Conservation (phyloP, 2,329 filamentous ascomycete genomes). For the Verticillium albo-atrum region DNA sequence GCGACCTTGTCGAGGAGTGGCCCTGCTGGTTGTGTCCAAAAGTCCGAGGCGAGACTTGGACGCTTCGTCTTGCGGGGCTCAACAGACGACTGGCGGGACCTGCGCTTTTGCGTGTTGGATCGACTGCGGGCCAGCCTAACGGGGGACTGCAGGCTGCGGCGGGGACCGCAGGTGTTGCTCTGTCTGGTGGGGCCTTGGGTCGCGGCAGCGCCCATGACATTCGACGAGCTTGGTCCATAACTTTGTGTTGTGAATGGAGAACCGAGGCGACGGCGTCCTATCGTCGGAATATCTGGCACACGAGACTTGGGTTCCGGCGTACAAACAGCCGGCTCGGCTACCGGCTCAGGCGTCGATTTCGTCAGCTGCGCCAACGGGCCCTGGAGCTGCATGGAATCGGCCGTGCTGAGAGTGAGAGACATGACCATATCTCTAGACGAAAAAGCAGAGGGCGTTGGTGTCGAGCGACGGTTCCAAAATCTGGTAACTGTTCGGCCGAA, state of each 20-base stretch:
- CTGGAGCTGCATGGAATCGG: conserved; percentile 59
- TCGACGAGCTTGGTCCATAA: conserved; percentile 59
- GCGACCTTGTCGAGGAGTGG: conserved; percentile 17
- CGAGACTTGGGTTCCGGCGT: background rate
- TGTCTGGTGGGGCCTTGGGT: conserved; percentile 31
- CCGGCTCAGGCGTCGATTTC: conserved; percentile 29
- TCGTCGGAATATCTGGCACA: conserved; percentile 12
- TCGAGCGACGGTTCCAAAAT: conserved; percentile 43
- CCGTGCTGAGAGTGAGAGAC: conserved; percentile 58
- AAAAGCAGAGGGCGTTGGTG: conserved; percentile 47
- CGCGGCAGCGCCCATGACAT: conserved; percentile 36
- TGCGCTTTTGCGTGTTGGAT: conserved; percentile 51
- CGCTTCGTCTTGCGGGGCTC: conserved; percentile 47
- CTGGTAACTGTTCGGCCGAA: conserved; percentile 47
- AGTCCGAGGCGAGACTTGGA: conserved; percentile 49
- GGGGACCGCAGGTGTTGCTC: conserved; percentile 44
- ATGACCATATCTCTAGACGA: conserved; percentile 58
- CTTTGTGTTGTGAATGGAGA: conserved; percentile 55
- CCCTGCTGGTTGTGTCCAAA: conserved; percentile 43
- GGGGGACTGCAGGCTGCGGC: conserved; percentile 48
- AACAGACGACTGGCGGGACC: conserved; percentile 38
- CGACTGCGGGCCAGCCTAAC: conserved; percentile 46
- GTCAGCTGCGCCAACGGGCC: conserved; percentile 58
- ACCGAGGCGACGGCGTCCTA: conserved; percentile 35
- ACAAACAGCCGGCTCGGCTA: conserved; percentile 11